Evolutionary conservation across 768 basidiomycete genomes (phyloP).

Genomic region (Cubamyces lactineus): DNA sequence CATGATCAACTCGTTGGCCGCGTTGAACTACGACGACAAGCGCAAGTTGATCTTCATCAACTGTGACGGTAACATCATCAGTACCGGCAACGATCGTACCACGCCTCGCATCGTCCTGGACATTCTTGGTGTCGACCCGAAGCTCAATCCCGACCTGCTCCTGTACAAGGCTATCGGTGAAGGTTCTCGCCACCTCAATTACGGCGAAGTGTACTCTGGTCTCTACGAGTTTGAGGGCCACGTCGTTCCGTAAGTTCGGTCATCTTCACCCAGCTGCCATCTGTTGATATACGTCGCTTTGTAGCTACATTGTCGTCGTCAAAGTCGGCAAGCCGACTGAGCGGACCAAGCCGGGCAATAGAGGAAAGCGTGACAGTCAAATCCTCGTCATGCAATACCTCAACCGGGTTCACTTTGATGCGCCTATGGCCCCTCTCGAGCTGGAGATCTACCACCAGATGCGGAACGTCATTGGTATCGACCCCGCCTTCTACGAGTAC

Average conservation of each 20-base stretch:
- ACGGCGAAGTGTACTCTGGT: conserved; percentile 94
- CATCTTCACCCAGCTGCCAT: not conserved
- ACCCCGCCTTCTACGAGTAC: conserved; percentile 97
- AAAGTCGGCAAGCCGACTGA: conserved; percentile 96
- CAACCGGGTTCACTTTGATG: conserved; percentile 93
- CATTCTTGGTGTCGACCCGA: conserved; percentile 89
- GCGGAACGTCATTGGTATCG: conserved; percentile 96
- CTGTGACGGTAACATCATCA: conserved; percentile 95
- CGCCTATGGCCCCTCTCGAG: conserved; percentile 91
- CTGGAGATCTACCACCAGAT: conserved; percentile 97
- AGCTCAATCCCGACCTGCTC: conserved; percentile 87
- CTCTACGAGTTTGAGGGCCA: conserved; percentile 94
- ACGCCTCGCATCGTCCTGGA: conserved; percentile 93
- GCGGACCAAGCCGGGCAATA: conserved; percentile 89
- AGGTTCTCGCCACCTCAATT: conserved; percentile 87
- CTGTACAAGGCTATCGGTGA: conserved; percentile 93
- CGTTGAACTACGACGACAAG: conserved; percentile 92
- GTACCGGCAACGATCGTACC: conserved; percentile 89
- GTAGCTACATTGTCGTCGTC: conserved; percentile 87
- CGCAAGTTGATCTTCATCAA: conserved; percentile 92
- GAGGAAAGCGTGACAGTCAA: conserved; percentile 94
- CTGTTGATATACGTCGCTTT: conserved; percentile 3
- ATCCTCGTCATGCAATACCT: conserved; percentile 89
- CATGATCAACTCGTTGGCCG: conserved; percentile 90
- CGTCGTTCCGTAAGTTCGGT: conserved; percentile 79